These are phyloP conservation scores for Entophlyctis luteolus DNA, from an alignment of 192 early-diverging fungal genomes.

Conservation along the genomic window DNA sequence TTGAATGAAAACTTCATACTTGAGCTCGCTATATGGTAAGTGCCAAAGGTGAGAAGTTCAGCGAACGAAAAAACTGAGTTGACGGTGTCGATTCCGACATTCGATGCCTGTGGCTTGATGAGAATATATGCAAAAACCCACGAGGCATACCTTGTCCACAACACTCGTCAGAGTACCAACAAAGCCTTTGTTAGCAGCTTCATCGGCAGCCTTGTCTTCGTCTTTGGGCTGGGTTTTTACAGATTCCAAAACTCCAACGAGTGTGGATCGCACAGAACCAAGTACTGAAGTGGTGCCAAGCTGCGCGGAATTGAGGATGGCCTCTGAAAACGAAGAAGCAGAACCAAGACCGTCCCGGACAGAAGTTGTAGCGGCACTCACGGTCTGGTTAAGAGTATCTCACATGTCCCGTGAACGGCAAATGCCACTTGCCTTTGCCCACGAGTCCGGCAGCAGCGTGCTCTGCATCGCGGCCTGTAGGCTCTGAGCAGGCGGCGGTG, in stretches of 20 bases:
- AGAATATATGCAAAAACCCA: background rate
- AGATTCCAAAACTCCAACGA: conserved; percentile 1
- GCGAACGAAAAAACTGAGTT: conserved; percentile 68
- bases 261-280: background rate
- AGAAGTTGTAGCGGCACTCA: background rate
- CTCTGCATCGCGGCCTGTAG: background rate
- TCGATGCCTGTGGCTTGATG: background rate
- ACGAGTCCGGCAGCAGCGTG: background rate
- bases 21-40: conserved; percentile 71
- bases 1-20: conserved; percentile 52
- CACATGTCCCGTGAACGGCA: background rate
- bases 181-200: background rate
- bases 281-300: conserved; percentile 1
- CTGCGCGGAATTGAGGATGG: background rate
- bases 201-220: background rate
- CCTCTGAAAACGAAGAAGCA: conserved; percentile 2
- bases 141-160: background rate
- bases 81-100: conserved; percentile 23
- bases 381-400: background rate
- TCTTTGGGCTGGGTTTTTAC: background rate
- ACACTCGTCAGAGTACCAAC: background rate
- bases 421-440: background rate
- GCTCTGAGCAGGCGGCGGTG: background rate
- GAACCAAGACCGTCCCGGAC: background rate
- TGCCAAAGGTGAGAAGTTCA: conserved; percentile 69